Percentiles rank a stretch among this genome's conserved stretches.
These are phyloP conservation scores for Phytopythium aichiense DNA, from an alignment of 352 stramenopile genomes.

Conservation along the genomic window DNA sequence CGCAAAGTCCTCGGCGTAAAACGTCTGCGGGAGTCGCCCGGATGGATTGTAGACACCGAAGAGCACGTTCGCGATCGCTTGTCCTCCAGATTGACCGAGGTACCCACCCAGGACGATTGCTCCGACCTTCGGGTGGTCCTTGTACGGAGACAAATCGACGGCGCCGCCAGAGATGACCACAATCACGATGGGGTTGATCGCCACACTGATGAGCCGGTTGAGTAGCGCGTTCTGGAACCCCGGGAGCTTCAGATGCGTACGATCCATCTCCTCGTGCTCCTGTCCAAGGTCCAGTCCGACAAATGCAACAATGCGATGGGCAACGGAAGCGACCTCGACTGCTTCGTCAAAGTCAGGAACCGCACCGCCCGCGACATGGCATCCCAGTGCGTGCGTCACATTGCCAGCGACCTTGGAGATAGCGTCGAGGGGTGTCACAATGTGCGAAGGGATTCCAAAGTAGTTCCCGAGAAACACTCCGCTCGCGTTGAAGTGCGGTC, in stretches of 20 bases:
- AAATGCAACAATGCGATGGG: slow-evolving; percentile 52
- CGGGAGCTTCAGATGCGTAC: slow-evolving; percentile 50
- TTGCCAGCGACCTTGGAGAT: slow-evolving; percentile 27
- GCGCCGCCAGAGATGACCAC: slow-evolving; percentile 79
- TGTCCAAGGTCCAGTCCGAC: slow-evolving; percentile 62
- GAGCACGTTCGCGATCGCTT: slow-evolving; percentile 71
- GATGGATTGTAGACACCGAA: slow-evolving; percentile 71
- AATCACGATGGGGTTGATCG: slow-evolving; percentile 56
- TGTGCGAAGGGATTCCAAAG: slow-evolving; percentile 49
- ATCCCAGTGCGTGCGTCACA: slow-evolving; percentile 34
- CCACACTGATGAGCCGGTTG: slow-evolving; percentile 36
- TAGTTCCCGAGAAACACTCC: slow-evolving; percentile 73
- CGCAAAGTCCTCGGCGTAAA: slow-evolving; percentile 54
- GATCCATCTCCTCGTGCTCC: slow-evolving; percentile 69
- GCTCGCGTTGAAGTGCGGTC: slow-evolving; percentile 69
- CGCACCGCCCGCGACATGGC: slow-evolving; percentile 52
- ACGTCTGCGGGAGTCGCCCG: slow-evolving; percentile 64
- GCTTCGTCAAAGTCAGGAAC: slow-evolving; percentile 48
- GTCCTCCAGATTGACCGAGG: slow-evolving; percentile 57
- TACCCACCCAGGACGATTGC: slow-evolving; percentile 72
- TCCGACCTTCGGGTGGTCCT: slow-evolving; percentile 49
- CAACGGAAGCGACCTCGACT: slow-evolving; percentile 24
- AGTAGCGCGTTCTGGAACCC: slow-evolving; percentile 65
- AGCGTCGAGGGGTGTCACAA: slow-evolving; percentile 55
- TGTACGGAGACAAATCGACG: slow-evolving; percentile 64